Conservation (phyloP, 257 asterid species). For the Euphrasia confusa region DNA sequence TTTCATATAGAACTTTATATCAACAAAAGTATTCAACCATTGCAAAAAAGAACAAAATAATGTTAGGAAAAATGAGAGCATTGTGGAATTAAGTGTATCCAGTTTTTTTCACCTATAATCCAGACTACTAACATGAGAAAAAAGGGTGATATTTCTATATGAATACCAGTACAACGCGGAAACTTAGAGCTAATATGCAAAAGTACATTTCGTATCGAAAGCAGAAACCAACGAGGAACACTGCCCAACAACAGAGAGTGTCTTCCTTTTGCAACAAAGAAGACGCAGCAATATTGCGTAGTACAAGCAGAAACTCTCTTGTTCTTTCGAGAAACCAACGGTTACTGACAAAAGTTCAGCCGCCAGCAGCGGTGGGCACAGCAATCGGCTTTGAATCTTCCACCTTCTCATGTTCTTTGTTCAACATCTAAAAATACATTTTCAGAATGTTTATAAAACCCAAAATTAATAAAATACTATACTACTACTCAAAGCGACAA, state of each 20-base stretch:
- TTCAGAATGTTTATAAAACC: background rate
- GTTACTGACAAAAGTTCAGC: slow-evolving; percentile 18
- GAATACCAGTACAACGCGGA: background rate
- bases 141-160: background rate
- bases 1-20: no score
- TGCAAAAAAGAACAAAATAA: no score
- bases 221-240: no score
- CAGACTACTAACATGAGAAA: background rate
- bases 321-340: no score
- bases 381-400: slow-evolving; percentile 68
- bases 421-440: slow-evolving; percentile 53
- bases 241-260: background rate
- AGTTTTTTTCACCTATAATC: background rate
- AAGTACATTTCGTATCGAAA: background rate
- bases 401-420: slow-evolving; percentile 83
- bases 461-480: no score
- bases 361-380: slow-evolving; percentile 31
- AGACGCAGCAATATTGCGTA: slow-evolving; percentile 19
- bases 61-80: no score
- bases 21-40: no score
- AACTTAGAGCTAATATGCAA: background rate
- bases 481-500: background rate
- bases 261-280: background rate
- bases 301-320: slow-evolving; percentile 15
- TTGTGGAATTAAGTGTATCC: no score